Conservation (phyloP, 192 early-diverging fungal species). For the Dimargaris cristalligena region DNA sequence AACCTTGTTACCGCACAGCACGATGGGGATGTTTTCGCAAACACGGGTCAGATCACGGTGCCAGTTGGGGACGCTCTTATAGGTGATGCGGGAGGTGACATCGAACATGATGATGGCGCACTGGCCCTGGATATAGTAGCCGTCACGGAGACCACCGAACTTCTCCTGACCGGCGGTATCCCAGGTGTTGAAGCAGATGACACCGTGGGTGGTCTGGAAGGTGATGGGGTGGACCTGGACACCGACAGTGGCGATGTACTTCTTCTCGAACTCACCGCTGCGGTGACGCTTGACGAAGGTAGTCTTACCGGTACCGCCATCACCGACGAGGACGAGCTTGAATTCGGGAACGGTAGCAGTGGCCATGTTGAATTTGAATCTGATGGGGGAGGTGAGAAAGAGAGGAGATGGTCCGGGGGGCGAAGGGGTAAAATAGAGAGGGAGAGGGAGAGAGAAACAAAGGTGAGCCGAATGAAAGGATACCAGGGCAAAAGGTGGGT, state of each 20-base stretch:
- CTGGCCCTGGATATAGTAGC: constrained; percentile 99
- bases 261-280: constrained; percentile 99
- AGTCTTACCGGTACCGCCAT: constrained; percentile 98
- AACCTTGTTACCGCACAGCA: constrained; percentile 99
- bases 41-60: constrained; percentile 98
- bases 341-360: constrained; percentile 40
- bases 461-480: too few species aligned
- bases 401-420: too few species aligned
- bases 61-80: constrained; percentile 99
- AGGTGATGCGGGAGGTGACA: constrained; percentile 97
- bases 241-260: constrained; percentile 98
- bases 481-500: too few species aligned
- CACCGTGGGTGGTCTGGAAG: constrained; percentile 96
- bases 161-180: constrained; percentile 99
- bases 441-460: too few species aligned
- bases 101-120: constrained; percentile 99
- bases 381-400: too few species aligned
- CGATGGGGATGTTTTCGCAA: constrained; percentile 99
- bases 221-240: constrained; percentile 97
- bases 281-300: constrained; percentile 99
- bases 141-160: constrained; percentile 99
- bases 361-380: too few species aligned
- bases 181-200: constrained; percentile 98
- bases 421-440: too few species aligned
- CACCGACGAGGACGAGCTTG: constrained; percentile 91